phyloP scores from a whole-genome alignment of 176 grass and related monocot species.

The Zea luxurians region DNA sequence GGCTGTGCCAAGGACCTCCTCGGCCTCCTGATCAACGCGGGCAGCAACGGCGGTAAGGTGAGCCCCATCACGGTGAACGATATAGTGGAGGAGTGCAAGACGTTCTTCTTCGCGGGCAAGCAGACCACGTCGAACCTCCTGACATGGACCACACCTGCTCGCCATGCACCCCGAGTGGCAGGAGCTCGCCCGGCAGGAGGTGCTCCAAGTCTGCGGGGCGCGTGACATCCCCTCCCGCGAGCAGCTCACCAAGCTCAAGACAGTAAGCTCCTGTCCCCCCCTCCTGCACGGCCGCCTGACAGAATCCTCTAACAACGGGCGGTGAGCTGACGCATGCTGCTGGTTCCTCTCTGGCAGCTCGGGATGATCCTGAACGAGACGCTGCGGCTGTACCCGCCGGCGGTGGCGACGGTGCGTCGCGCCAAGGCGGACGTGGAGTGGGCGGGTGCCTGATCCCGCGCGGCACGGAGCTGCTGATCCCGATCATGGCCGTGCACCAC shows the following conservation, averaged over 20 bases:
- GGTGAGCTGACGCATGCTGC: slow-evolving; percentile 13
- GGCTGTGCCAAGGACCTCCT: slow-evolving; percentile 71
- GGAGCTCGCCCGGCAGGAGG: slow-evolving; percentile 78
- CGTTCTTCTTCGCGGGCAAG: slow-evolving; percentile 95
- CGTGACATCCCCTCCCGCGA: slow-evolving; percentile 65
- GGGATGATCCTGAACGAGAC: slow-evolving; percentile 97
- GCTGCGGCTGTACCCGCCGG: slow-evolving; percentile 92
- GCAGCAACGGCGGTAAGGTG: slow-evolving; percentile 27
- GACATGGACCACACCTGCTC: slow-evolving; percentile 83
- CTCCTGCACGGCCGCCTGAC: background rate
- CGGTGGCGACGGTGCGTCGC: slow-evolving; percentile 84
- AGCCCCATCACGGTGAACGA: slow-evolving; percentile 79
- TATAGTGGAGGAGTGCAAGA: slow-evolving; percentile 98
- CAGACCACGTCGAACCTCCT: slow-evolving; percentile 96
- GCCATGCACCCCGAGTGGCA: slow-evolving; percentile 99
- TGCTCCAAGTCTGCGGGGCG: slow-evolving; percentile 74
- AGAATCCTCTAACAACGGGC: background rate
- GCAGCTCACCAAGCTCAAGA: slow-evolving; percentile 88
- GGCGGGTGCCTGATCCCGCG: slow-evolving; percentile 74
- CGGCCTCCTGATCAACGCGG: slow-evolving; percentile 76
- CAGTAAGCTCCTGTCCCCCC: slow-evolving; percentile 43
- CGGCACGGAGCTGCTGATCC: slow-evolving; percentile 85
- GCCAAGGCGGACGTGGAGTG: slow-evolving; percentile 81
- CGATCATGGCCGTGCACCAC: slow-evolving; percentile 98
- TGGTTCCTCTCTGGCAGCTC: slow-evolving; percentile 44